Evolutionary conservation across 2,329 filamentous ascomycete species (phyloP).

Genomic region (Mollisiaceae sp.): DNA sequence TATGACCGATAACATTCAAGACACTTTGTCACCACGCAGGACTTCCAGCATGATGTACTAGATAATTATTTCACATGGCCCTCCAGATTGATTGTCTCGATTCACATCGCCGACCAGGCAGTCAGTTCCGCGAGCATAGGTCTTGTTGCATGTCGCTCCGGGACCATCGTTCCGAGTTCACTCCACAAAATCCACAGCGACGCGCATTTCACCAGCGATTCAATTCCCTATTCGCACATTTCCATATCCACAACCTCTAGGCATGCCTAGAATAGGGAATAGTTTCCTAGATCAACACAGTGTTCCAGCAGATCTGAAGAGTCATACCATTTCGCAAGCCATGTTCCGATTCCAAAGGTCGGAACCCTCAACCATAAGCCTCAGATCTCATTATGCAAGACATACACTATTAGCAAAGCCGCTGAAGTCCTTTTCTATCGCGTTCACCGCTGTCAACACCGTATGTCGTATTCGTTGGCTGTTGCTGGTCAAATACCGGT

Average conservation of each 20-base stretch:
- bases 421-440: neutral
- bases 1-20: neutral
- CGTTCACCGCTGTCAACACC: neutral
- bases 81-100: neutral
- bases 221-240: neutral
- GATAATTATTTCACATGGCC: neutral
- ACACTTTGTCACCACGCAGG: neutral
- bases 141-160: constrained; percentile 1
- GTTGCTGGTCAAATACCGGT: neutral
- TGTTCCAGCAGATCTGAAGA: constrained; percentile 1
- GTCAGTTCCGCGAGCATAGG: neutral
- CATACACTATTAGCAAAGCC: neutral
- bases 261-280: neutral
- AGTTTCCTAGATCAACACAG: neutral
- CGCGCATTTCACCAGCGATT: neutral
- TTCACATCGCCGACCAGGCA: constrained; percentile 1
- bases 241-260: neutral
- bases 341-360: neutral
- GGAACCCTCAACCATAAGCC: neutral
- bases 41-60: neutral
- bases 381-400: neutral
- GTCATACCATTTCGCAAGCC: neutral
- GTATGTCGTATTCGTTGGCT: neutral
- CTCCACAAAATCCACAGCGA: neutral
- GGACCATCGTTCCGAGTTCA: neutral